Conservation (phyloP, 2,329 filamentous ascomycete genomes). For the Basipetospora chlamydospora region DNA sequence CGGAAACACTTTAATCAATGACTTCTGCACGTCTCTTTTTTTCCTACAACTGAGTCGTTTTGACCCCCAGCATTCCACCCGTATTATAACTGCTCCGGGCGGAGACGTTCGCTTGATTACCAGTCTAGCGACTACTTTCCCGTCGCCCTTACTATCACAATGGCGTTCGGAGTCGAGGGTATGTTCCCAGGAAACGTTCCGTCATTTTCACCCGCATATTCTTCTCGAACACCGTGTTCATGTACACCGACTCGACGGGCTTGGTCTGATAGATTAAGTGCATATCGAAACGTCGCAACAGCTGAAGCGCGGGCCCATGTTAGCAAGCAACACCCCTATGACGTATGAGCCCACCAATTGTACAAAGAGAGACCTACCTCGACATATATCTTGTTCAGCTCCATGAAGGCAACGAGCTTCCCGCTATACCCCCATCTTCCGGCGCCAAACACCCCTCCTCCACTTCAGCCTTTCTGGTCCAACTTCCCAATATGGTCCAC, state of each 20-base stretch:
- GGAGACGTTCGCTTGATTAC: too few species aligned
- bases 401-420: slow-evolving; percentile 24
- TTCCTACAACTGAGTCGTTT: too few species aligned
- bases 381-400: slow-evolving; percentile 25
- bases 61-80: too few species aligned
- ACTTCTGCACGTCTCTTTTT: too few species aligned
- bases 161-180: too few species aligned
- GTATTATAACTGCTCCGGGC: too few species aligned
- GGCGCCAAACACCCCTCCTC: slow-evolving; percentile 23
- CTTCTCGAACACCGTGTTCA: neutral
- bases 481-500: too few species aligned
- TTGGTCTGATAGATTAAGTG: neutral
- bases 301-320: neutral
- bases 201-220: neutral
- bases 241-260: neutral
- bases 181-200: slow-evolving; percentile 1
- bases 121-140: too few species aligned
- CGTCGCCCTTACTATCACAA: too few species aligned
- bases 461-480: too few species aligned
- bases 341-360: neutral
- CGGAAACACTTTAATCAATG: too few species aligned
- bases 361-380: slow-evolving; percentile 17
- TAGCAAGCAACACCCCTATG: neutral
- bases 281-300: neutral
- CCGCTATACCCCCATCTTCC: slow-evolving; percentile 18